Base-by-base conservation (phyloP, 257 asterid species). In the Leptodermis oblonga region DNA sequence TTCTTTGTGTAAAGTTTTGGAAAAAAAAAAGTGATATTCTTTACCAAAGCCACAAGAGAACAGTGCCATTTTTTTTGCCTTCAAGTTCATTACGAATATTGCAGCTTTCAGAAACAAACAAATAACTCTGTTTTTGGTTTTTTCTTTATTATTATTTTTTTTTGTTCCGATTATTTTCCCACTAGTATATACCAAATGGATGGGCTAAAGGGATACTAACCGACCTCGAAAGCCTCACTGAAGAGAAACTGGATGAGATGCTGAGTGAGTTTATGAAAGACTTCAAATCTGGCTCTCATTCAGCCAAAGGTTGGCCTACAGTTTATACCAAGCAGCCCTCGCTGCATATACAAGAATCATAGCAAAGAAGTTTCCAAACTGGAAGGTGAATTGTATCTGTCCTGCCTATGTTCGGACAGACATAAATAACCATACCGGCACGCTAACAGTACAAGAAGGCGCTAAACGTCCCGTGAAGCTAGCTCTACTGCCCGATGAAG, bases 251-350 rank as follows among this genome's bases (percentile, higher is more conserved):
- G 0, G 93, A 86, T 13, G 65, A 74, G 62, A 84, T 88, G 49
- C 8, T 85, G 54, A 74, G 73, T 25, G 82, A 66, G 61, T 88
- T 77, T 70, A 70, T 88, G 14, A 67, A 77, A 72, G 92, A 86
- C 59, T 77, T 86, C 49, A 76, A 72, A 68, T 82, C 82, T 45
- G 89, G 85, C 1, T 36, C 63, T 4, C 7, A 70, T 7, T 80
- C 71, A 70, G 69, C 84, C 53, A 80, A 84, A 66, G 87, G 87
- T 11, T 86, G 93, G 93, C 88, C 89, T 56, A 85, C 73, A 0
- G 62, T 63, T n/a, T 89, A 71, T 81, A 89, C 15, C 85, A 89
- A 83, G 86, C 87, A 36, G 83, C 82, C 4, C 26, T 85, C 63
- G 85, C 82, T 36, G 88, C 87, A 2, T 85, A 83, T 73, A 86